Conservation (phyloP, 345 rosid genomes). For the Bruguiera parviflora region DNA sequence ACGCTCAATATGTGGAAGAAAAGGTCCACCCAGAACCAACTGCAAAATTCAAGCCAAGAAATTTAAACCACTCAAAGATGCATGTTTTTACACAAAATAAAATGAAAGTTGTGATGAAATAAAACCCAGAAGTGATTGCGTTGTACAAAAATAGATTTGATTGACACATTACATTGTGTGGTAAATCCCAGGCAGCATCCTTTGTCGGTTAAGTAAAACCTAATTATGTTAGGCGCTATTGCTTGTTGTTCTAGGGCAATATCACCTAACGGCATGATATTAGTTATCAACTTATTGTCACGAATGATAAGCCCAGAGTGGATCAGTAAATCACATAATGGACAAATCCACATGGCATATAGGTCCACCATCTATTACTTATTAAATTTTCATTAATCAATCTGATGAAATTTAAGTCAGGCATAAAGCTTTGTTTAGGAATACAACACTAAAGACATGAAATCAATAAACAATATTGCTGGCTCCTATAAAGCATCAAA, state of each 20-base stretch:
- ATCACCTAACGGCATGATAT: background rate
- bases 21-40: constrained; percentile 83
- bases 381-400: constrained; percentile 2
- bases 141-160: background rate
- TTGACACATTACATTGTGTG: background rate
- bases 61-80: background rate
- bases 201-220: no score
- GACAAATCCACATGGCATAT: background rate
- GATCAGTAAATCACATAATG: background rate
- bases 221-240: no score
- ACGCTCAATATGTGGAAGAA: constrained; percentile 62
- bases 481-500: no score
- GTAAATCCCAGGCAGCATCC: background rate
- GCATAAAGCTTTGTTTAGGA: background rate
- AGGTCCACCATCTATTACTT: background rate
- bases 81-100: background rate
- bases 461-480: no score
- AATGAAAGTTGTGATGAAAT: background rate
- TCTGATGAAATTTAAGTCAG: background rate
- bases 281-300: background rate
- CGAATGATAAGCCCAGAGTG: background rate
- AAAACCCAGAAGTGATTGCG: background rate
- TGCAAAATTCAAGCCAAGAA: constrained; percentile 25
- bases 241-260: background rate
- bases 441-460: no score